Evolutionary conservation across 176 grass and related monocot genomes (phyloP).

Genomic region (Chrysopogon serrulatus): DNA sequence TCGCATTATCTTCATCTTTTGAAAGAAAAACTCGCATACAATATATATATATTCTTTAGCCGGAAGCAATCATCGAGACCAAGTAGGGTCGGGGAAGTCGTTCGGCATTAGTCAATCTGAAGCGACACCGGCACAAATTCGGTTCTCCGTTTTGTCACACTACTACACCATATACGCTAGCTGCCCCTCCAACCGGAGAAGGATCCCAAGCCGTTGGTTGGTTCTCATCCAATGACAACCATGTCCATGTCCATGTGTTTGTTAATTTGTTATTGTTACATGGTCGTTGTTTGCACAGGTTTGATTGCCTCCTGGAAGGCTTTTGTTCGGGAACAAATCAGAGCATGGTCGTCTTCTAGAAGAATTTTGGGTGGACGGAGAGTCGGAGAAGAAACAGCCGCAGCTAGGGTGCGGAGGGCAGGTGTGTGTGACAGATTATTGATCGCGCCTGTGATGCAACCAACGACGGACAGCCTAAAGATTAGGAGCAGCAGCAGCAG

Average conservation of each 20-base stretch:
- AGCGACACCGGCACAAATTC: neutral
- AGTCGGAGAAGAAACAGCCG: neutral
- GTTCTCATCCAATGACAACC: neutral
- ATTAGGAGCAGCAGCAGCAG: too few relatives aligned
- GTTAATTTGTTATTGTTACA: neutral
- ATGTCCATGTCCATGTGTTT: neutral
- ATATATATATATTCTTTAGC: neutral
- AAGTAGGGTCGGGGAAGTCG: neutral
- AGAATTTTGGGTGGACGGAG: too few relatives aligned
- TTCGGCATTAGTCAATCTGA: constrained; percentile 6
- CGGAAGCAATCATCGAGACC: neutral
- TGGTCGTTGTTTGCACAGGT: too few relatives aligned
- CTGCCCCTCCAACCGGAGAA: neutral
- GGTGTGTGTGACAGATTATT: neutral
- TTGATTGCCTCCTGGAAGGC: neutral
- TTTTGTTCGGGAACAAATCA: too few relatives aligned
- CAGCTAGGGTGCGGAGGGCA: neutral
- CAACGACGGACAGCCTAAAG: neutral
- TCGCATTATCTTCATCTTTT: neutral
- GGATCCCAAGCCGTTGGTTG: neutral
- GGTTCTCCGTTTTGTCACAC: neutral
- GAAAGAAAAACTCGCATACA: neutral
- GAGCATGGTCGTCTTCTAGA: neutral
- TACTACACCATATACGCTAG: too few relatives aligned
- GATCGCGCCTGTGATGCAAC: neutral